Evolutionary conservation across 2,329 filamentous ascomycete species (phyloP).

Genomic region (Fusarium albidum): DNA sequence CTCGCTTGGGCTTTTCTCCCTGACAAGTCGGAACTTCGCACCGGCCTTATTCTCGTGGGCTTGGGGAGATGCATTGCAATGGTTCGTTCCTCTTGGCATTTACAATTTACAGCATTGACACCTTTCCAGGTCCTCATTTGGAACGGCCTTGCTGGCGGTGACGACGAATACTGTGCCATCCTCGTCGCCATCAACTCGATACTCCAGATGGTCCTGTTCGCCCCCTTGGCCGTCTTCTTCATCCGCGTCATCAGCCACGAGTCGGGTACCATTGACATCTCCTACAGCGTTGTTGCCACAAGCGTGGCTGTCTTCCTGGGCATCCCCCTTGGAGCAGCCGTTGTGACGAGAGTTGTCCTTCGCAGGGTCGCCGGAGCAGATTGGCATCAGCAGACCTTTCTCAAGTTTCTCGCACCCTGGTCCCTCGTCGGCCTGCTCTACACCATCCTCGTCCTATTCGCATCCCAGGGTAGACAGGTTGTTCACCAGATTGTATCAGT

Average conservation of each 20-base stretch:
- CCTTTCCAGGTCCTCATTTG: constrained; percentile 65
- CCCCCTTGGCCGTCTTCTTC: constrained; percentile 73
- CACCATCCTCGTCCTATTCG: constrained; percentile 86
- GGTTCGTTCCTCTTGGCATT: constrained; percentile 50
- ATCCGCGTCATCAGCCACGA: constrained; percentile 71
- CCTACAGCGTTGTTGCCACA: constrained; percentile 74
- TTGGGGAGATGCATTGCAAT: constrained; percentile 88
- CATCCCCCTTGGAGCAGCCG: constrained; percentile 80
- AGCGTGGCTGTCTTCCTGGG: constrained; percentile 86
- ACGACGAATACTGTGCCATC: constrained; percentile 82
- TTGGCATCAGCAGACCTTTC: constrained; percentile 73
- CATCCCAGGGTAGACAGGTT: constrained; percentile 77
- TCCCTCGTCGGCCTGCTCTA: constrained; percentile 85
- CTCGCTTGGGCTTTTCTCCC: constrained; percentile 74
- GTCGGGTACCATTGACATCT: constrained; percentile 45
- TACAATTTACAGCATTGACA: background rate
- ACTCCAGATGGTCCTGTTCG: constrained; percentile 76
- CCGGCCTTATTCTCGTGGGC: constrained; percentile 81
- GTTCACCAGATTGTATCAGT: constrained; percentile 85
- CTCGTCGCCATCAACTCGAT: constrained; percentile 78
- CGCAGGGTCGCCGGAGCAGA: constrained; percentile 59
- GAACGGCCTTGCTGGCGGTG: constrained; percentile 73
- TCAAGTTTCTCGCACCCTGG: constrained; percentile 73
- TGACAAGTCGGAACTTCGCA: constrained; percentile 63
- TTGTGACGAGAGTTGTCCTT: constrained; percentile 73